These are phyloP conservation scores for Hypocreales sp. DNA, from an alignment of 2,329 filamentous ascomycete species.

Conservation along the genomic window DNA sequence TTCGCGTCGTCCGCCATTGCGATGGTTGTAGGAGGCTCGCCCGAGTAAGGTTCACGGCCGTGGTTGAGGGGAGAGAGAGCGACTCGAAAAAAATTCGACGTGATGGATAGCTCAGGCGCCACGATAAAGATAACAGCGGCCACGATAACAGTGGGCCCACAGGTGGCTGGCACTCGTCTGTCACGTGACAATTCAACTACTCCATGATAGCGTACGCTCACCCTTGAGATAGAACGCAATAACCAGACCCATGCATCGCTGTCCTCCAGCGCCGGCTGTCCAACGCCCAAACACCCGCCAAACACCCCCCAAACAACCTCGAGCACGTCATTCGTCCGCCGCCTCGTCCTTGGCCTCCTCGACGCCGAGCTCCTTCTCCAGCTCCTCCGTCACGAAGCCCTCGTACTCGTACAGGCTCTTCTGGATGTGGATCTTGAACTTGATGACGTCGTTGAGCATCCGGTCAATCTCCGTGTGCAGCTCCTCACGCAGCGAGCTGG, in stretches of 20 bases:
- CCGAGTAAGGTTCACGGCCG: slow-evolving; percentile 42
- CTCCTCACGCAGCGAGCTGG: slow-evolving; percentile 78
- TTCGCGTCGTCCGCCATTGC: slow-evolving; percentile 10
- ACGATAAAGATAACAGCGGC: no score
- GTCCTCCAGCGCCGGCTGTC: not conserved
- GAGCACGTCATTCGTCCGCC: no score
- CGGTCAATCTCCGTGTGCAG: slow-evolving; percentile 94
- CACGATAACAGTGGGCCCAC: no score
- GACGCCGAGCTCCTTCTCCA: slow-evolving; percentile 68
- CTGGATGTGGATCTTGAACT: slow-evolving; percentile 96
- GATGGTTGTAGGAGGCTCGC: slow-evolving; percentile 10
- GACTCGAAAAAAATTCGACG: not conserved
- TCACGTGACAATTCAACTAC: no score
- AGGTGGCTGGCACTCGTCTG: no score
- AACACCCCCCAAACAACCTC: no score
- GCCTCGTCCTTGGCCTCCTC: slow-evolving; percentile 42
- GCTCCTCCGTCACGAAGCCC: slow-evolving; percentile 79
- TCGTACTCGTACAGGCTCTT: slow-evolving; percentile 89
- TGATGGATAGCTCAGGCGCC: no score
- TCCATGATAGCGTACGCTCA: no score
- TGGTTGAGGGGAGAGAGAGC: no score
- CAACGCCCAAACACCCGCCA: no score
- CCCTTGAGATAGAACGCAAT: no score
- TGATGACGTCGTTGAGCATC: slow-evolving; percentile 93
- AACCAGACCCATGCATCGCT: no score